Evolutionary conservation across 2,329 filamentous ascomycete genomes (phyloP), one percentile per base, ranked within the genome.

Genomic region (Ophiostoma sp.): DNA sequence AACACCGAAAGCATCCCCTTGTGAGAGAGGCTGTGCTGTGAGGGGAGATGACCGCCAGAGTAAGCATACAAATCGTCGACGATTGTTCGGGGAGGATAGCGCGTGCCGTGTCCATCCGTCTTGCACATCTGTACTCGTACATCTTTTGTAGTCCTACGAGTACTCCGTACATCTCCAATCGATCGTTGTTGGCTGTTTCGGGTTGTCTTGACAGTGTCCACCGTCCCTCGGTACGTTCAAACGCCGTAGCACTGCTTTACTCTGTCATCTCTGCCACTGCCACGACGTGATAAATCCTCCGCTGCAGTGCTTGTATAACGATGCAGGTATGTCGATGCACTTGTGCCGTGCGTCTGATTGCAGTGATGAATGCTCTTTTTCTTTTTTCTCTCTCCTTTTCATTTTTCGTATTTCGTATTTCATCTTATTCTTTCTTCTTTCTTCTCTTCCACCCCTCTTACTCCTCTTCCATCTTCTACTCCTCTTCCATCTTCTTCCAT

Each of bases 11-110:
- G 18, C 41, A 64, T 42, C 63, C 42, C 63, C 63, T 64, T 45
- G 63, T 5, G 18, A 64, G 62, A 64, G 62, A 64, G 63, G 63
- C 63, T 64, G 42, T 64, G 63, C 40, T 63, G 40, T 42, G 60
- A 40, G 60, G 60, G 36, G 38, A 18, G 14, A 62, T 18, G 40
- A 18, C 16, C n/a, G 40, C 38, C 38, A 44, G 38, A 42, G 27
- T n/a, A 14, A 42, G 36, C 6, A n/a, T 16, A 41, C 38, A 52
- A 27, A 52, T 52, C 47, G 47, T 27, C 49, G 49, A n/a, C 47
- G 42, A 47, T 14, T 45, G 27, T 27, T 27, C 27, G 27, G 27
- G n/a, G 47, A 55, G 38, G 60, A 63, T 63, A 41, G 38, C 60
- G 36, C 16, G 60, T 63, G 38, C 60, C 60, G 38, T 63, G 58